Conservation (phyloP, 169 alveolate genomes). For the Cryptosporidium ryanae region DNA sequence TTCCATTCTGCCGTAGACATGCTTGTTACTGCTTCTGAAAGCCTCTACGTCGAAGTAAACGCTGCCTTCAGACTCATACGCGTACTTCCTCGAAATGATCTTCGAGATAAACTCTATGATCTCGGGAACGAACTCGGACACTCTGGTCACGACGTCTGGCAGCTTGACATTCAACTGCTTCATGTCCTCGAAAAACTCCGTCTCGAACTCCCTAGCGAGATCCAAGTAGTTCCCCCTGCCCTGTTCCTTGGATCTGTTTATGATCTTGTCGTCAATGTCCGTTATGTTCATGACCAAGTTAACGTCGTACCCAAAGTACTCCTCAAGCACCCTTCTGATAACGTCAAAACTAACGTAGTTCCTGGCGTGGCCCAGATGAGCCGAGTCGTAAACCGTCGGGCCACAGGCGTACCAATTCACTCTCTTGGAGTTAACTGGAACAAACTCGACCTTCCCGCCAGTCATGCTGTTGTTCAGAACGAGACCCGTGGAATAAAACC, state of each 20-base stretch:
- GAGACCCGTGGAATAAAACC: constrained; percentile 57
- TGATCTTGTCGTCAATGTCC: constrained; percentile 98
- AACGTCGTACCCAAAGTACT: constrained; percentile 96
- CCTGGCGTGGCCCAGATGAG: constrained; percentile 99
- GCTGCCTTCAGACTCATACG: constrained; percentile 95
- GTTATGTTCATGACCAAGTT: constrained; percentile 96
- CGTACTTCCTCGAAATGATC: constrained; percentile 93
- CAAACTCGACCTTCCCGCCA: constrained; percentile 46
- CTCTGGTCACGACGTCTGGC: constrained; percentile 96
- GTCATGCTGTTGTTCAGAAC: constrained; percentile 64
- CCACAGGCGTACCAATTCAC: constrained; percentile 94
- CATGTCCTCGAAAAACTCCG: constrained; percentile 91
- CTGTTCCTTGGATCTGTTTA: constrained; percentile 86
- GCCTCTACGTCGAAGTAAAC: constrained; percentile 95
- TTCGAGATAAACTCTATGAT: constrained; percentile 90
- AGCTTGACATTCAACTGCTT: constrained; percentile 89
- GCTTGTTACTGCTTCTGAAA: constrained; percentile 86
- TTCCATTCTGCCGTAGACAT: constrained; percentile 93
- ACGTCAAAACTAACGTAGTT: constrained; percentile 96
- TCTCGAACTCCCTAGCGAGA: constrained; percentile 92
- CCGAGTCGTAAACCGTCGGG: constrained; percentile 96
- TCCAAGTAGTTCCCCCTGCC: constrained; percentile 81
- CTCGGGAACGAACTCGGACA: constrained; percentile 95
- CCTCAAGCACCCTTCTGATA: constrained; percentile 92
- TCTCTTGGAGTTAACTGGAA: constrained; percentile 82